phyloP scores from a whole-genome alignment of 2,329 filamentous ascomycete genomes.

The Pseudogymnoascus sp. region DNA sequence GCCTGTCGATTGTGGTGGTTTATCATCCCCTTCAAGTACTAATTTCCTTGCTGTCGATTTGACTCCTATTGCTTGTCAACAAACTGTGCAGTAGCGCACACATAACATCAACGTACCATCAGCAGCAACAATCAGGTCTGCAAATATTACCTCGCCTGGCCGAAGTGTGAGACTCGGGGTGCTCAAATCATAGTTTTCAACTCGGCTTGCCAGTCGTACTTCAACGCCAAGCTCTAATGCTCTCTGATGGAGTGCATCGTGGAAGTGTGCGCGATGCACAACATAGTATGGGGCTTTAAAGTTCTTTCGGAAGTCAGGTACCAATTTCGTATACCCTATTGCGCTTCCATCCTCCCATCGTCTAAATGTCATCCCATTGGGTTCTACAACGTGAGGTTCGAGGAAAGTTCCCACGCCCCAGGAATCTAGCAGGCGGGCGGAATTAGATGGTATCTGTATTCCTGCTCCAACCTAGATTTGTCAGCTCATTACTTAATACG shows the following conservation, averaged over 20 bases:
- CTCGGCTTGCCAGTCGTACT: slow-evolving; percentile 18
- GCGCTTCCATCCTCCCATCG: slow-evolving; percentile 28
- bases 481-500: not conserved
- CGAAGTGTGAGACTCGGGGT: slow-evolving; percentile 17
- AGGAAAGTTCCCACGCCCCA: slow-evolving; percentile 29
- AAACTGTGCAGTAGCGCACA: not conserved
- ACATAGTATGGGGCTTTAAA: slow-evolving; percentile 28
- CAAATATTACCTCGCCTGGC: slow-evolving; percentile 20
- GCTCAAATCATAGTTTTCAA: slow-evolving; percentile 19
- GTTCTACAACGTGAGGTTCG: slow-evolving; percentile 23
- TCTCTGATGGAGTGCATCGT: slow-evolving; percentile 22
- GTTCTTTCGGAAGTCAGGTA: slow-evolving; percentile 24
- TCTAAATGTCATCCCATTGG: slow-evolving; percentile 28
- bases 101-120: slow-evolving; percentile 24
- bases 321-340: slow-evolving; percentile 30
- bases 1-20: slow-evolving; percentile 27
- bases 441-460: slow-evolving; percentile 34
- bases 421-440: slow-evolving; percentile 24
- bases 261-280: slow-evolving; percentile 29
- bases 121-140: slow-evolving; percentile 31
- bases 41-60: slow-evolving; percentile 25
- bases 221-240: slow-evolving; percentile 23
- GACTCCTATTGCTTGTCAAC: slow-evolving; percentile 18
- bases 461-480: slow-evolving; percentile 30
- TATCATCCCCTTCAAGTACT: slow-evolving; percentile 19